Conservation (phyloP, 2,329 filamentous ascomycete genomes). For the Fusarium sp. region DNA sequence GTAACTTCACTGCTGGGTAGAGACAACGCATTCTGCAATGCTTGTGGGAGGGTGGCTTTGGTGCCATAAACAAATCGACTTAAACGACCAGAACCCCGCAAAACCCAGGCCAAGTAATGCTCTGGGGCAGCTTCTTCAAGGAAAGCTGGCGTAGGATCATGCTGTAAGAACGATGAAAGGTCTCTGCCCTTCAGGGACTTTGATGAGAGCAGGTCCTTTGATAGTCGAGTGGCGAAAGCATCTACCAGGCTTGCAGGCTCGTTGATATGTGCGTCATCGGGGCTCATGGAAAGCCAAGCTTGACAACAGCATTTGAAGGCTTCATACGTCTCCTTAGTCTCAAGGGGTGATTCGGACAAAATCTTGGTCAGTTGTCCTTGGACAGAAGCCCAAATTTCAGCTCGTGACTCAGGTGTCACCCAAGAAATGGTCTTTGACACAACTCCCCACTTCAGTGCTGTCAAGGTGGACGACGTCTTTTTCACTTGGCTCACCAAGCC, state of each 20-base stretch:
- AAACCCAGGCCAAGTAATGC: constrained; percentile 52
- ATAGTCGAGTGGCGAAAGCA: constrained; percentile 50
- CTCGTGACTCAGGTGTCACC: constrained; percentile 47
- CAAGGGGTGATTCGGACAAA: constrained; percentile 49
- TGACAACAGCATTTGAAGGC: constrained; percentile 56
- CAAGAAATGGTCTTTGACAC: constrained; percentile 53
- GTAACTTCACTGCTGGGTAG: constrained; percentile 24
- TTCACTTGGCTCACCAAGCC: constrained; percentile 49
- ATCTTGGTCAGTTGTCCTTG: constrained; percentile 50
- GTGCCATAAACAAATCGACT: constrained; percentile 45
- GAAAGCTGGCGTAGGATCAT: constrained; percentile 39
- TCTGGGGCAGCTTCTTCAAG: constrained; percentile 43
- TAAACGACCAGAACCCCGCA: constrained; percentile 50
- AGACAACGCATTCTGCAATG: constrained; percentile 43
- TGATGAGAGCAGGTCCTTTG: constrained; percentile 45
- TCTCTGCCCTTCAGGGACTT: constrained; percentile 41
- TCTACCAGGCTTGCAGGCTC: constrained; percentile 50
- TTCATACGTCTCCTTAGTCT: constrained; percentile 53
- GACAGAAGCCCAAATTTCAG: constrained; percentile 50
- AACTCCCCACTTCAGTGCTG: constrained; percentile 57
- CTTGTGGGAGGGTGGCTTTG: constrained; percentile 41
- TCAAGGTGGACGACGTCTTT: constrained; percentile 46
- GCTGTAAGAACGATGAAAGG: constrained; percentile 25
- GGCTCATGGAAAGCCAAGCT: constrained; percentile 54
- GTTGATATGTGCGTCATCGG: constrained; percentile 48